Percentiles rank a stretch among this genome's conserved stretches.
Conservation (phyloP, 306 rosid species). For the Rubus idaeus region DNA sequence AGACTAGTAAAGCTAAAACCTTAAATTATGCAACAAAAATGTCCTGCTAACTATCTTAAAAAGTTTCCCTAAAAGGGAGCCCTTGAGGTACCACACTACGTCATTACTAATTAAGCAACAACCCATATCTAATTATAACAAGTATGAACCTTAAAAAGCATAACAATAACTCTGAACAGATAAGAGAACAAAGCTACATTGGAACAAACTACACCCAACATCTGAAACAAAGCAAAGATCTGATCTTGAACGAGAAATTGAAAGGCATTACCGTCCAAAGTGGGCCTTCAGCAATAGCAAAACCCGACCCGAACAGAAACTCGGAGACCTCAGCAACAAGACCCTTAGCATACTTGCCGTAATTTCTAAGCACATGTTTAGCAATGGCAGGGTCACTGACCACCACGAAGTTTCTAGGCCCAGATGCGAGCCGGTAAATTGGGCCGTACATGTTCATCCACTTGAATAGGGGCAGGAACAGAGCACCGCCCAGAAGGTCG, state of each 20-base stretch:
- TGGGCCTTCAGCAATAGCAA: conserved; percentile 94
- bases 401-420: conserved; percentile 87
- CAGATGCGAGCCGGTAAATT: conserved; percentile 80
- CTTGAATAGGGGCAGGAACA: conserved; percentile 79
- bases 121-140: background rate
- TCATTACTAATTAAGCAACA: background rate
- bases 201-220: background rate
- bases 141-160: background rate
- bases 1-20: background rate
- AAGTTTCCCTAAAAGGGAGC: background rate
- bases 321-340: conserved; percentile 89
- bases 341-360: conserved; percentile 72
- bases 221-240: conserved; percentile 4
- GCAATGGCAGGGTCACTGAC: conserved; percentile 95
- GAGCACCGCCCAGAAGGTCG: conserved; percentile 91
- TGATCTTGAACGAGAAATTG: background rate
- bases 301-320: conserved; percentile 83
- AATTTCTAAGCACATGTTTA: conserved; percentile 79
- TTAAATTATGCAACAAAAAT: background rate
- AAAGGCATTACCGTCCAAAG: conserved; percentile 80
- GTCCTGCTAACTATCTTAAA: background rate
- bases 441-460: conserved; percentile 91
- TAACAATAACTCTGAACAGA: background rate
- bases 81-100: background rate
- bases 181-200: background rate